phyloP scores from a whole-genome alignment of 805 yeast species.

The Candida chauliodis region DNA sequence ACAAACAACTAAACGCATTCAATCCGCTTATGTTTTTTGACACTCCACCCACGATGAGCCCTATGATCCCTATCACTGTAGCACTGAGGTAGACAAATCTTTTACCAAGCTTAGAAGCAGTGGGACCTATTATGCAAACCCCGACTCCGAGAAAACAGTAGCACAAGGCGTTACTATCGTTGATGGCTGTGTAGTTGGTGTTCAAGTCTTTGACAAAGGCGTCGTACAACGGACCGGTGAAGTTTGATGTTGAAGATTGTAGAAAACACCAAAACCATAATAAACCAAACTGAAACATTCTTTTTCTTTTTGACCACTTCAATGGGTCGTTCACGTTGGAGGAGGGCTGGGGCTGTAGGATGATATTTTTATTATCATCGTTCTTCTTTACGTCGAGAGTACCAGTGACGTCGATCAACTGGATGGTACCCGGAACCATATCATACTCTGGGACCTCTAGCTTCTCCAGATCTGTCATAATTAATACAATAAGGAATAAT shows the following conservation, averaged over 20 bases:
- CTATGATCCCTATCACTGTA: conserved; percentile 21
- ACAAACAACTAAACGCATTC: conserved; percentile 19
- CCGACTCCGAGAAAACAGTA: conserved; percentile 34
- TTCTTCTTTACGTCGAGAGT: conserved; percentile 15
- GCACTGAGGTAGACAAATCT: conserved; percentile 26
- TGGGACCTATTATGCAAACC: conserved; percentile 25
- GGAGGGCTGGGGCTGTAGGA: conserved; percentile 35
- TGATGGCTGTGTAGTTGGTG: conserved; percentile 21
- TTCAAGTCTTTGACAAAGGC: conserved; percentile 23
- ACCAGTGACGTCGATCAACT: conserved; percentile 28
- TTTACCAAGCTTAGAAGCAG: conserved; percentile 29
- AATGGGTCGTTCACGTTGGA: conserved; percentile 33
- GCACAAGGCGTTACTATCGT: conserved; percentile 22
- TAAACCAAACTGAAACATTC: conserved; percentile 24
- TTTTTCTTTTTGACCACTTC: conserved; percentile 29
- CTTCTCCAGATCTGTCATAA: conserved; percentile 2
- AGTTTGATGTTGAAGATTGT: conserved; percentile 21
- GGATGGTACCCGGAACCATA: conserved; percentile 32
- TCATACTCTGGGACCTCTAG: conserved; percentile 6
- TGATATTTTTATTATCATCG: conserved; percentile 17
- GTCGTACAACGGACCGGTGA: conserved; percentile 28
- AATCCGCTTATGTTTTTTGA: conserved; percentile 18
- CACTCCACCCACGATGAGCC: conserved; percentile 24
- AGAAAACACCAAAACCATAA: conserved; percentile 24
- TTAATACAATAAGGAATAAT: no score